Percentiles rank a stretch among this genome's conserved stretches.
These are phyloP conservation scores for Neophaeococcomyces aloes DNA, from an alignment of 2,329 filamentous ascomycete genomes.

Conservation along the genomic window DNA sequence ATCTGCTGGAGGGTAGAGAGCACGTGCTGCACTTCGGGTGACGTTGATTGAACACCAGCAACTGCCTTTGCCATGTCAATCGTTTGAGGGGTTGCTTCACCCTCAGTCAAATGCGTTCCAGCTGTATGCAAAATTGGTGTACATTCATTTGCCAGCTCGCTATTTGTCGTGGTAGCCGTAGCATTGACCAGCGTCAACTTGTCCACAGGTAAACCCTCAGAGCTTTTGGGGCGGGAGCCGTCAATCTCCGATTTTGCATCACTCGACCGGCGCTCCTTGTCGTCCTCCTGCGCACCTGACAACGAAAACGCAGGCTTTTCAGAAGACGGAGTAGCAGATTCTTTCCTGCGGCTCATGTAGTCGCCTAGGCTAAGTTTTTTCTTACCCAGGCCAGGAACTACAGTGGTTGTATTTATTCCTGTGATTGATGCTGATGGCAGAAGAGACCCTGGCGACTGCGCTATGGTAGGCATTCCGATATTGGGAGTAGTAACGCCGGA, in stretches of 20 bases:
- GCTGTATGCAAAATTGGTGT: background rate
- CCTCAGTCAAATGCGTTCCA: background rate
- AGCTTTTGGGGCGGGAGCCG: background rate
- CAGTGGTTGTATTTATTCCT: conserved; percentile 22
- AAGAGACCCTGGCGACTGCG: conserved; percentile 24
- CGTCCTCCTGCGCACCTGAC: background rate
- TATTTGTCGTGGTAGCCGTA: background rate
- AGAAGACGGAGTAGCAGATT: conserved; percentile 27
- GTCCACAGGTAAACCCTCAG: background rate
- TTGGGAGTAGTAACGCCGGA: conserved; percentile 18
- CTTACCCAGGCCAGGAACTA: conserved; percentile 39
- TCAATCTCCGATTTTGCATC: conserved; percentile 2
- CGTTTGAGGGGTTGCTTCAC: background rate
- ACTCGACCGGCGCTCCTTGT: background rate
- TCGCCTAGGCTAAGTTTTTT: conserved; percentile 43
- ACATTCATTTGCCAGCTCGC: conserved; percentile 1
- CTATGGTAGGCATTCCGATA: conserved; percentile 24
- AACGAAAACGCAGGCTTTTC: conserved; percentile 26
- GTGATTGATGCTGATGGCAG: conserved; percentile 23
- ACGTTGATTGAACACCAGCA: background rate
- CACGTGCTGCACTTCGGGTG: conserved; percentile 1
- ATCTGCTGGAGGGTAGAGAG: conserved; percentile 5
- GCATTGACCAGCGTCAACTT: background rate
- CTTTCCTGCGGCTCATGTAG: conserved; percentile 35
- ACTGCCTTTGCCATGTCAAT: background rate